Evolutionary conservation across 139 green algal species (phyloP).

Genomic region (Closterium sp.): DNA sequence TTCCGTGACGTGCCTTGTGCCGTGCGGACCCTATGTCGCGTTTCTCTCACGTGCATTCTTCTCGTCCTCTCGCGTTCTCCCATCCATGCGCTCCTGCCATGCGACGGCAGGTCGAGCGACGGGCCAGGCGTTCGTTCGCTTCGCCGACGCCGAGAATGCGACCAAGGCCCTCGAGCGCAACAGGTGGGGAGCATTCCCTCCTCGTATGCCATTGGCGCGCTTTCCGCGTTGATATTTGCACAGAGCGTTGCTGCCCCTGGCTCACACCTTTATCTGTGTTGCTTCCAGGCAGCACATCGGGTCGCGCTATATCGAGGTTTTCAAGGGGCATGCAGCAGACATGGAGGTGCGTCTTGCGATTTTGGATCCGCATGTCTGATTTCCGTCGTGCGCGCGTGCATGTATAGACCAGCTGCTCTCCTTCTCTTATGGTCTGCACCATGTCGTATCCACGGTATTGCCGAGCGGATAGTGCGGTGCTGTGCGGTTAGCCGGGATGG

Average conservation of each 20-base stretch:
- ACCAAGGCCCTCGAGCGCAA: conserved; percentile 58
- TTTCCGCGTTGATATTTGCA: too few species aligned
- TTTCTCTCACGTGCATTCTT: neutral
- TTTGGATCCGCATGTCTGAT: neutral
- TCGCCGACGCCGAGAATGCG: conserved; percentile 58
- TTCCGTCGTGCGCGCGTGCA: neutral
- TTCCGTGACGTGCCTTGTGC: neutral
- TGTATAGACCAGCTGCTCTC: neutral
- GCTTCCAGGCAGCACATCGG: conserved; percentile 69
- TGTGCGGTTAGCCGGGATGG: neutral
- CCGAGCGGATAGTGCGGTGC: neutral
- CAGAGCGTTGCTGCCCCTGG: too few species aligned
- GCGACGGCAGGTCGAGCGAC: conserved; percentile 60
- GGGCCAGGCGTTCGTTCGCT: conserved; percentile 72
- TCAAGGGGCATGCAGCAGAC: conserved; percentile 12
- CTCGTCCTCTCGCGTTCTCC: neutral
- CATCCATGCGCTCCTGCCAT: neutral
- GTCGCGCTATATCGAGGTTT: conserved; percentile 79
- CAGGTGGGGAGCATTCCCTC: neutral
- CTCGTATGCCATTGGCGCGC: too few species aligned
- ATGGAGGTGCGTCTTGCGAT: conserved; percentile 27
- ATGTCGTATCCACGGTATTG: neutral
- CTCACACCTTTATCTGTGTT: too few species aligned
- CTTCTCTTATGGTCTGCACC: too few species aligned
- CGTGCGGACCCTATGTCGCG: neutral